Conservation (phyloP, 495 filamentous ascomycete species). For the Lasiosphaeris hirsuta region DNA sequence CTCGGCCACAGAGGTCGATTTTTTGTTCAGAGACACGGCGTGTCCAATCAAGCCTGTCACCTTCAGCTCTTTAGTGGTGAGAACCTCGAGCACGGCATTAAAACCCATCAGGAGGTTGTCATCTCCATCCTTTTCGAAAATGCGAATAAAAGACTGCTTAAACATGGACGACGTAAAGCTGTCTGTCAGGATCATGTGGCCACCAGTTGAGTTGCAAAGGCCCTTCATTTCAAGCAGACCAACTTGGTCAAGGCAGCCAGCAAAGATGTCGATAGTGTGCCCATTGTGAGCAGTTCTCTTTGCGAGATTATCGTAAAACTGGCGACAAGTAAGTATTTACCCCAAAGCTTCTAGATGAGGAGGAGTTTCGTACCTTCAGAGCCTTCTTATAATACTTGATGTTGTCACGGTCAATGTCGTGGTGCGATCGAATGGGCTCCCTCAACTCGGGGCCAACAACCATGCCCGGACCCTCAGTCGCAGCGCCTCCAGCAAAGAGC, state of each 20-base stretch:
- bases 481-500: slow-evolving; percentile 93
- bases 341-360: background rate
- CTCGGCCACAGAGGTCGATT: slow-evolving; percentile 93
- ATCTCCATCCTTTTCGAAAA: slow-evolving; percentile 94
- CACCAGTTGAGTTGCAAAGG: slow-evolving; percentile 90
- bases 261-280: slow-evolving; percentile 96
- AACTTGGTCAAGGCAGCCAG: slow-evolving; percentile 96
- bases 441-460: slow-evolving; percentile 96
- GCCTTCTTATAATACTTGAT: slow-evolving; percentile 99
- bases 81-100: slow-evolving; percentile 92
- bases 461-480: slow-evolving; percentile 94
- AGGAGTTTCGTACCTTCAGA: slow-evolving; percentile 65
- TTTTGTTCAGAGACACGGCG: slow-evolving; percentile 95
- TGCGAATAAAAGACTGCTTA: slow-evolving; percentile 95
- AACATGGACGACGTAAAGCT: slow-evolving; percentile 99
- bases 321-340: slow-evolving; percentile 29
- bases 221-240: slow-evolving; percentile 99
- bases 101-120: slow-evolving; percentile 98
- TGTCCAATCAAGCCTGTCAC: slow-evolving; percentile 98
- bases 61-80: slow-evolving; percentile 98
- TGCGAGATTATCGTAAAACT: slow-evolving; percentile 98
- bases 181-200: slow-evolving; percentile 97
- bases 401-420: slow-evolving; percentile 97
- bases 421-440: slow-evolving; percentile 96
- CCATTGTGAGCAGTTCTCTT: slow-evolving; percentile 96